These are phyloP conservation scores for Lachancea dasiensis DNA, from an alignment of 805 yeast genomes.

Conservation along the genomic window DNA sequence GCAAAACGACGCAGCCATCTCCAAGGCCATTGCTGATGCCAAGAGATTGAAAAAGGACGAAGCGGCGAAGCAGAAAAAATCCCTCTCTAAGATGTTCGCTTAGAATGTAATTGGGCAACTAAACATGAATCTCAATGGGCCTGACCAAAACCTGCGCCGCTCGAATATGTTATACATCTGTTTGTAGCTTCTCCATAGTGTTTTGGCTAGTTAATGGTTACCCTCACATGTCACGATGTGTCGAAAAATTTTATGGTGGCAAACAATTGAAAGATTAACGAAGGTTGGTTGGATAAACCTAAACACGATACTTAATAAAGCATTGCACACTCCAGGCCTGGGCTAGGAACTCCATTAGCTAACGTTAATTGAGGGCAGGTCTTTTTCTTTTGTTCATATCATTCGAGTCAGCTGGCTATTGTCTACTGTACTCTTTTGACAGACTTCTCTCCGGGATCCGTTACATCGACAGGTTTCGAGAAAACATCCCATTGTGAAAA, in stretches of 20 bases:
- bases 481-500: not conserved
- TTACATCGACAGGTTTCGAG: constrained; percentile 9
- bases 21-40: constrained; percentile 57
- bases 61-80: constrained; percentile 64
- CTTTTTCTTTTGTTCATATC: constrained; percentile 1
- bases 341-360: constrained; percentile 5
- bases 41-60: constrained; percentile 46
- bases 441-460: constrained; percentile 1
- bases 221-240: constrained; percentile 4
- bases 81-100: constrained; percentile 62
- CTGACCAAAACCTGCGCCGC: no score
- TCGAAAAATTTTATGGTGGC: constrained; percentile 11
- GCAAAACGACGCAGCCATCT: constrained; percentile 69
- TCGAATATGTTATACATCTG: not conserved
- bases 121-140: no score
- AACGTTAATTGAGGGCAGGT: not conserved
- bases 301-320: constrained; percentile 1
- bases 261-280: constrained; percentile 4
- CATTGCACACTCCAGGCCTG: constrained; percentile 10
- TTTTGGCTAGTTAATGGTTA: constrained; percentile 2
- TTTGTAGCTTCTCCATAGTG: not conserved
- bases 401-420: constrained; percentile 3
- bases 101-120: constrained; percentile 14
- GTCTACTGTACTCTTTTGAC: not conserved
- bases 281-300: not conserved